phyloP scores from a whole-genome alignment of 2,329 filamentous ascomycete species.

The Metarhizium sp. region DNA sequence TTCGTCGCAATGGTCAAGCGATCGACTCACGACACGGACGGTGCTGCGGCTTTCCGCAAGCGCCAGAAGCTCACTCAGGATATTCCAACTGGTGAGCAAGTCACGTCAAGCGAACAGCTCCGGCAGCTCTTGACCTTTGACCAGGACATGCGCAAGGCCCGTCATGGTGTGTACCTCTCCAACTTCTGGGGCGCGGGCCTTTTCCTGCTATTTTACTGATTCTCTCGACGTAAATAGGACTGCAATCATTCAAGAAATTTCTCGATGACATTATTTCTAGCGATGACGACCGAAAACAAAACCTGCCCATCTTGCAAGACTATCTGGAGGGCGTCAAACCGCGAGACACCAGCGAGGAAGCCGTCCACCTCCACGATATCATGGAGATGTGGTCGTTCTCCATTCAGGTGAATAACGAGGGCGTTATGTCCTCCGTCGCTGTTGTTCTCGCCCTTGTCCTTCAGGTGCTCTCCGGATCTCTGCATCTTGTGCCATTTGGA shows the following conservation, averaged over 20 bases:
- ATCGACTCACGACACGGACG: slow-evolving; percentile 28
- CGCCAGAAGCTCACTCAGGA: slow-evolving; percentile 48
- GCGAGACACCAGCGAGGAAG: slow-evolving; percentile 31
- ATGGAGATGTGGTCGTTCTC: slow-evolving; percentile 86
- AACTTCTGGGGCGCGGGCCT: background rate
- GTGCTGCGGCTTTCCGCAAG: slow-evolving; percentile 35
- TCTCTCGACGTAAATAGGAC: slow-evolving; percentile 31
- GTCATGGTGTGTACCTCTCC: slow-evolving; percentile 44
- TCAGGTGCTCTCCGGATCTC: slow-evolving; percentile 62
- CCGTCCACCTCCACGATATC: slow-evolving; percentile 64
- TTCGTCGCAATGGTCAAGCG: slow-evolving; percentile 34
- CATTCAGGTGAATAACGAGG: slow-evolving; percentile 68
- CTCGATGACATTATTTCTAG: slow-evolving; percentile 55
- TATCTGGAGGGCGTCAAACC: slow-evolving; percentile 54
- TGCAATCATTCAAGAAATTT: slow-evolving; percentile 61
- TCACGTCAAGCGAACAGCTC: slow-evolving; percentile 57
- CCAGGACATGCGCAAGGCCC: slow-evolving; percentile 57
- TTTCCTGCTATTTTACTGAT: background rate
- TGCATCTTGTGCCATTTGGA: slow-evolving; percentile 69
- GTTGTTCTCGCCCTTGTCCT: slow-evolving; percentile 76
- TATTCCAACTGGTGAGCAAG: slow-evolving; percentile 49
- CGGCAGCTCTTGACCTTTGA: slow-evolving; percentile 60
- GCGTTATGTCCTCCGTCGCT: slow-evolving; percentile 68
- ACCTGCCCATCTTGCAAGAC: slow-evolving; percentile 53
- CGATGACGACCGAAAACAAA: slow-evolving; percentile 29